Base-by-base conservation (phyloP, 768 basidiomycete species). In the Porphyrellus cyaneotinctus region DNA sequence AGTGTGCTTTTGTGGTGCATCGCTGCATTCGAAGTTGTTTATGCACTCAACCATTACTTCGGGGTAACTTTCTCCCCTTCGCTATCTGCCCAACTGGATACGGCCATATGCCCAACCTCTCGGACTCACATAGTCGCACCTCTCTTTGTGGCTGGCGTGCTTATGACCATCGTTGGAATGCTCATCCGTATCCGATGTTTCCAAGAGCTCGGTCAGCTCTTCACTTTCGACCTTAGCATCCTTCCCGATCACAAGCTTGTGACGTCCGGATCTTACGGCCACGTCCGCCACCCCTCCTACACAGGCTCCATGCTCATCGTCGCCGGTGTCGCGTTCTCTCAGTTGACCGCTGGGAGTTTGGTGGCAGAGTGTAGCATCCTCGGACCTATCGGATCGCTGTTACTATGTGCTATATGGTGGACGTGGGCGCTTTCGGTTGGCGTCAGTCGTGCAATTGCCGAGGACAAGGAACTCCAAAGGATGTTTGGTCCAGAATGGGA, bases 151-250 rank as follows among this genome's bases (percentile, higher is more conserved):
- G 58, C 72, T 11, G 81, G 81, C 4, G 71, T 77, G 38, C 43
- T 76, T 37, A 67, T 74, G 22, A 74, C 75, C 51, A 57, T 73
- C 4, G 58, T 74, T 2, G 80, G 80, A 2, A 67, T 74, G 52
- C 70, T 74, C 63, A 74, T 81, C 56, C 79, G 81, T 35, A 62
- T 80, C 17, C 76, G 72, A 56, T 82, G 81, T 58, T 83, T 79
- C 74, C 69, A 65, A 49, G 72, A 77, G 22, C 77, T 83, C 20
- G 81, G 80, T 2, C 62, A 71, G 2, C 66, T 81, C 50, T 83
- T 83, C 70, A 82, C 81, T 0, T 83, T 82, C 62, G 80, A 82
- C 59, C 73, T 83, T 43, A 80, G 80, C 42, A 64, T 83, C 37
- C 78, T 76, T 49, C 78, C 79, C 2, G 64, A 69, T 30, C 82